These are phyloP conservation scores for Hanseniaspora gamundiae DNA, from an alignment of 1,139 yeast genomes.

Conservation along the genomic window DNA sequence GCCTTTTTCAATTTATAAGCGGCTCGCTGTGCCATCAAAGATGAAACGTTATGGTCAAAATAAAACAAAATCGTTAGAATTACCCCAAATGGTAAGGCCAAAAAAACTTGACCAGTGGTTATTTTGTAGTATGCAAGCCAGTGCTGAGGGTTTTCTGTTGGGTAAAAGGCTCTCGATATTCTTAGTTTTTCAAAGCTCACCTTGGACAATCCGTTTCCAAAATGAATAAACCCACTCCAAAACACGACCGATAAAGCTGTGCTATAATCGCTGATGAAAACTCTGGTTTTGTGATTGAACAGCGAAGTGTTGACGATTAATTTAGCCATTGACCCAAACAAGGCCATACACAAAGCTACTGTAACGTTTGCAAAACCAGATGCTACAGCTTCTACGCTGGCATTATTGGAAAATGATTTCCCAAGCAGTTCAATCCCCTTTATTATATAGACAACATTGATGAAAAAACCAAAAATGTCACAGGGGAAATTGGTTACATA, in stretches of 20 bases:
- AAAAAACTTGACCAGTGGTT: constrained; percentile 59
- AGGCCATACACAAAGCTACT: constrained; percentile 58
- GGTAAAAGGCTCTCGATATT: constrained; percentile 60
- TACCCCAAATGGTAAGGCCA: constrained; percentile 88
- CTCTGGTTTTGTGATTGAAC: constrained; percentile 47
- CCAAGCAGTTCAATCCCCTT: constrained; percentile 77
- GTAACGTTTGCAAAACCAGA: constrained; percentile 70
- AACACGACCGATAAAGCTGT: constrained; percentile 74
- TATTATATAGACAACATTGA: constrained; percentile 78
- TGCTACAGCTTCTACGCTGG: constrained; percentile 26
- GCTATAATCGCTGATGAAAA: constrained; percentile 73
- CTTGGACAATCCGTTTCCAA: constrained; percentile 58
- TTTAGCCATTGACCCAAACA: constrained; percentile 59
- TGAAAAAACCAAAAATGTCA: constrained; percentile 87
- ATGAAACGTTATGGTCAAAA: constrained; percentile 91
- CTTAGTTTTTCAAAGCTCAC: constrained; percentile 52
- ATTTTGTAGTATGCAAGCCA: constrained; percentile 52
- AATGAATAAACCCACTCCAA: constrained; percentile 84
- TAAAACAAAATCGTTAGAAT: constrained; percentile 73
- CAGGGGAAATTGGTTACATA: constrained; percentile 78
- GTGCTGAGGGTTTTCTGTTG: constrained; percentile 38
- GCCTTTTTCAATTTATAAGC: constrained; percentile 78
- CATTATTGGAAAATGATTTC: constrained; percentile 45
- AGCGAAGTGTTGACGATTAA: constrained; percentile 50
- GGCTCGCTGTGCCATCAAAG: constrained; percentile 79